Evolutionary conservation across 1,139 yeast genomes (phyloP), one percentile per base, ranked within the genome.

Genomic region (Nakaseomyces bracarensis): DNA sequence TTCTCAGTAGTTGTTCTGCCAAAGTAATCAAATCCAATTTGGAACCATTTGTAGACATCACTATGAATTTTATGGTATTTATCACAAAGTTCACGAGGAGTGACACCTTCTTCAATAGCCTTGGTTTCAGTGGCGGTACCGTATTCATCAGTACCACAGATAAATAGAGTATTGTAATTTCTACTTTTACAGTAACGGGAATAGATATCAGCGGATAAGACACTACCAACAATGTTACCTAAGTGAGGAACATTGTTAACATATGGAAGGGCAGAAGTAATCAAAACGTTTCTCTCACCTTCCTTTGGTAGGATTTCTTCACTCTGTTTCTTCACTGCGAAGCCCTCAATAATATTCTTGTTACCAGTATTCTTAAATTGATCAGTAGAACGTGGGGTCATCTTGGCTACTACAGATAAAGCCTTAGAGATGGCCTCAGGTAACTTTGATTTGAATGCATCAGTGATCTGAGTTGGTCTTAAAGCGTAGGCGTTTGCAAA

Each of bases 51-150:
- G 66, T 91, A 91, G 35, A 91, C 91, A 43, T 83, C 86, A 49
- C 81, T 74, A 65, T 91, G 99, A 51, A 91, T 74, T 47, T 73
- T 73, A 65, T 86, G 82, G 66, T 85, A 91, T 64, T 91, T 91
- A 64, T 83, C 86, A 71, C 97, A 91, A 55, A 91, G 71, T 58
- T 86, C 80, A 55, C 77, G 70, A 39, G 99, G 98, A 4, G 94
- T 74, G 47, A 85, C 81, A 36, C 82, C 80, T 59, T 91, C 97
- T 65, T 91, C 98, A 45, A 91, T 70, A 9, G 98, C 98, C 67
- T 91, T 91, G 28, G 98, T 93, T 66, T 91, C 99, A 20, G 98
- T 91, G 40, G 99, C 99, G 48, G 99, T 91, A 62, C 99, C 99
- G 63, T 91, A 93, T 67, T 91, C 99, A 63, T 91, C 99, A 29